Percentiles rank a stretch among this genome's conserved stretches.
Conservation (phyloP, 345 rosid species). For the Citrus unshiu region DNA sequence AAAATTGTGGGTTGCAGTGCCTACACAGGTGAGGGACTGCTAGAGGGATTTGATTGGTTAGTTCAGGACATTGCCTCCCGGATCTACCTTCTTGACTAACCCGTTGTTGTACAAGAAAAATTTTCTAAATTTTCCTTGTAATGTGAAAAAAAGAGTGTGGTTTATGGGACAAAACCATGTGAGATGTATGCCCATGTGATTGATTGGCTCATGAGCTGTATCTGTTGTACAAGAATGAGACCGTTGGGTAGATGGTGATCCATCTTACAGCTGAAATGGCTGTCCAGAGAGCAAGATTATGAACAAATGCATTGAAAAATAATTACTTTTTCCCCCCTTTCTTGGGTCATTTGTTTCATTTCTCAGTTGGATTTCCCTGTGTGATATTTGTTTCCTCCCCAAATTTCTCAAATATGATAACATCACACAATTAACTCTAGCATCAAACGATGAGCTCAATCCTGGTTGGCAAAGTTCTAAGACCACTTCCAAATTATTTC, state of each 20-base stretch:
- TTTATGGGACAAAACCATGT: neutral
- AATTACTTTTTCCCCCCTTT: too few relatives aligned
- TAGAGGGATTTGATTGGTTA: conserved; percentile 91
- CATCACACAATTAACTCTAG: neutral
- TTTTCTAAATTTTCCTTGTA: neutral
- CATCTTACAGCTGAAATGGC: neutral
- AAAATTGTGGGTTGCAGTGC: conserved; percentile 86
- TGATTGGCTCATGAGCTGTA: neutral
- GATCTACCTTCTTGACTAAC: conserved; percentile 81
- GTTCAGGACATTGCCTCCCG: conserved; percentile 93
- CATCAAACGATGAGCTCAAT: neutral
- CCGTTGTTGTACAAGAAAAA: neutral
- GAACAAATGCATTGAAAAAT: too few relatives aligned
- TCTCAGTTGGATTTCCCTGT: neutral
- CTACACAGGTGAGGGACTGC: conserved; percentile 80
- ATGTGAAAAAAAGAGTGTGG: neutral
- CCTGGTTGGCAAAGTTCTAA: neutral
- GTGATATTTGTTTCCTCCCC: neutral
- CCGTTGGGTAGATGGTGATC: neutral
- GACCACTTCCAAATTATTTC: too few relatives aligned
- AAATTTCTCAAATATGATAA: neutral
- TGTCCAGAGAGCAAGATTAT: neutral
- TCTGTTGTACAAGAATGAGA: neutral
- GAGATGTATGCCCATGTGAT: neutral
- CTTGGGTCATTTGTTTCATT: neutral